Evolutionary conservation across 2,329 filamentous ascomycete species (phyloP), one percentile per base, ranked within the genome.

Genomic region (Ustulina deusta): DNA sequence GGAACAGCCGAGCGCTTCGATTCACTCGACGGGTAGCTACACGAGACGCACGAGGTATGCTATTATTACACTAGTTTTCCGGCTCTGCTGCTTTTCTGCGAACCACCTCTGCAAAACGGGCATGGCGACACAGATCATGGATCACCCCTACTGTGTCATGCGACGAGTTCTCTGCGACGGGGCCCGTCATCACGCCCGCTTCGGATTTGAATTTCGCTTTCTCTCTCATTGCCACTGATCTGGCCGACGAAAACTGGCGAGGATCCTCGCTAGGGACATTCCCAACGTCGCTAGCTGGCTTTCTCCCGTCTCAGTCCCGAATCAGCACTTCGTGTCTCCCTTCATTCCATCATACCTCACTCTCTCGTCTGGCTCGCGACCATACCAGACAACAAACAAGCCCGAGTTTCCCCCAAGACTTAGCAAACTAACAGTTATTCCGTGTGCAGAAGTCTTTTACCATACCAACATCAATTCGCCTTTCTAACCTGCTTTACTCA

Each of bases 301-400:
- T 72, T 71, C 72, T 72, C 69, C 69, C 68, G 63, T 72, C 65
- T 66, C 69, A 71, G 69, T 72, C 65, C 66, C 66, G 69, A 71
- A 70, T 58, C 64, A 59, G 61, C 63, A 69, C 65, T 49, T 44
- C 69, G 55, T 61, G 55, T 65, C 74, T 78, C 76, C 75, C 75
- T 78, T 76, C 75, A 78, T 78, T 78, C 76, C 75, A 77, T 70
- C 65, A 69, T 72, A 65, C 65, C 70, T 61, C 69, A 55, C 51
- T 69, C 61, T 69, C 61, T 68, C 70, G 49, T 71, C 57, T 68
- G 65, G 49, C 58, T 72, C 66, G 65, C 69, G 69, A 69, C 69
- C 66, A 25, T 66, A 25, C 59, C 63, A 69, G 66, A 72, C 66
- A 76, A 74, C 69, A 75, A 73, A 72, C 67, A 67, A 68, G 61